phyloP scores from a whole-genome alignment of 2,329 filamentous ascomycete species.

The Trichoderma atroviride region DNA sequence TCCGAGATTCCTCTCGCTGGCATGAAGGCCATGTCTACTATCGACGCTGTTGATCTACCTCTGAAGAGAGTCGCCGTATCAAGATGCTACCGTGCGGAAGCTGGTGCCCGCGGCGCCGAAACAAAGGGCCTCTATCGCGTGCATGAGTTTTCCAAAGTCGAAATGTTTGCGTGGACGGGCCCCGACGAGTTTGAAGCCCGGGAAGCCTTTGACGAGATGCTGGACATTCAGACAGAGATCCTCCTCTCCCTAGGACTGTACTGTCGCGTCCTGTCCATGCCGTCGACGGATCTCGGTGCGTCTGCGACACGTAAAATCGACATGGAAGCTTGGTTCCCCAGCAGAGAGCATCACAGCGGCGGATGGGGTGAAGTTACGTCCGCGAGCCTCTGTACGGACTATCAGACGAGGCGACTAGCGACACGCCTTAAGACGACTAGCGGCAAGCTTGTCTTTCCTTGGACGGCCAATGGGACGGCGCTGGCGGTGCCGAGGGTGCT shows the following conservation, averaged over 20 bases:
- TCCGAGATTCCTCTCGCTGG: constrained; percentile 94
- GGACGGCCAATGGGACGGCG: constrained; percentile 92
- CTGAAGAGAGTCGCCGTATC: constrained; percentile 81
- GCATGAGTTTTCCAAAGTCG: constrained; percentile 98
- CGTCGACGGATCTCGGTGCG: constrained; percentile 82
- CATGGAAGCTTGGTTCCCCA: constrained; percentile 93
- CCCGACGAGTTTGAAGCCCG: constrained; percentile 55
- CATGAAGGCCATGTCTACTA: constrained; percentile 75
- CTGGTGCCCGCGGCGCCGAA: constrained; percentile 83
- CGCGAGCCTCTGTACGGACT: constrained; percentile 90
- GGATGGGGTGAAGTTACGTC: constrained; percentile 90
- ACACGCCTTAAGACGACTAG: constrained; percentile 66
- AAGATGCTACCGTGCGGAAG: constrained; percentile 94
- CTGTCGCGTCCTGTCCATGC: constrained; percentile 93
- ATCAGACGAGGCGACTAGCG: constrained; percentile 80
- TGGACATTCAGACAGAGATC: constrained; percentile 84
- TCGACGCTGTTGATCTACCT: constrained; percentile 70
- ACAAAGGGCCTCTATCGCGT: constrained; percentile 96
- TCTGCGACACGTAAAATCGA: constrained; percentile 85
- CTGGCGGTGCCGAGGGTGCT: constrained; percentile 87
- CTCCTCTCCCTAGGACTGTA: constrained; percentile 75
- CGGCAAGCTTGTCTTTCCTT: constrained; percentile 69
- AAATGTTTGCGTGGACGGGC: constrained; percentile 90
- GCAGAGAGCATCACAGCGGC: constrained; percentile 55
- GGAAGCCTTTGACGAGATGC: constrained; percentile 78